Percentiles rank a stretch among this genome's conserved stretches.
Evolutionary conservation across 106 monocot species (phyloP).

Genomic region (Dendrobium chrysotoxum): DNA sequence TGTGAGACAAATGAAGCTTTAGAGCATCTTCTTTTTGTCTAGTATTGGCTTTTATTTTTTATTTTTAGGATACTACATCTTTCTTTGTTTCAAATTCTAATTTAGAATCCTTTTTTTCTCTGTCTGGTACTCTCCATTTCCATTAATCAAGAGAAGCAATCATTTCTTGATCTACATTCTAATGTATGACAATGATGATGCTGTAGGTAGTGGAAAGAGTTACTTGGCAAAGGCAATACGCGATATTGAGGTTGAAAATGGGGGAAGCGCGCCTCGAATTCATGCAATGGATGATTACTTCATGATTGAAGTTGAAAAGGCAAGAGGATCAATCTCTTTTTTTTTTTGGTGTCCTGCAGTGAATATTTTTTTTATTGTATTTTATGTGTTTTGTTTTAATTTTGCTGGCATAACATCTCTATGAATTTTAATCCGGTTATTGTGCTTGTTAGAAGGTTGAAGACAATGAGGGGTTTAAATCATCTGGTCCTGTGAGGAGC

Average conservation of each 20-base stretch:
- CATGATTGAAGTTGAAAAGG: conserved; percentile 99
- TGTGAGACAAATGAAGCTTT: not conserved
- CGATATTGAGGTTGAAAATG: conserved; percentile 91
- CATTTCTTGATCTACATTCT: not conserved
- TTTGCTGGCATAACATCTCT: not conserved
- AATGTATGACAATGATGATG: not conserved
- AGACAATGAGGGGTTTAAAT: conserved; percentile 66
- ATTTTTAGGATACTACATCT: not conserved
- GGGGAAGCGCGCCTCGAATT: conserved; percentile 83
- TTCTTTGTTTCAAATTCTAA: not conserved
- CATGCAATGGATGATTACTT: conserved; percentile 99
- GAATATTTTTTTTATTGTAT: not conserved
- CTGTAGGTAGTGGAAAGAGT: conserved; percentile 97
- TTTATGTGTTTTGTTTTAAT: not conserved
- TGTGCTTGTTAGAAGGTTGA: conserved; percentile 38
- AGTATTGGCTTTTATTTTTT: not conserved
- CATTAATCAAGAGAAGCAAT: not conserved
- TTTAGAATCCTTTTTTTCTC: not conserved
- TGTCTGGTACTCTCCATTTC: not conserved
- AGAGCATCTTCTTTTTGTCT: not conserved
- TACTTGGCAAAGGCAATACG: conserved; percentile 84
- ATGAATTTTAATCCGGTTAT: not conserved
- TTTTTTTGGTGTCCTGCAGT: not conserved
- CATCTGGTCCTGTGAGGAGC: conserved; percentile 44
- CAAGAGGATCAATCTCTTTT: conserved; percentile 15